Base-by-base conservation (phyloP, 371 early-diverging fungal species). In the Coemansia sp. region DNA sequence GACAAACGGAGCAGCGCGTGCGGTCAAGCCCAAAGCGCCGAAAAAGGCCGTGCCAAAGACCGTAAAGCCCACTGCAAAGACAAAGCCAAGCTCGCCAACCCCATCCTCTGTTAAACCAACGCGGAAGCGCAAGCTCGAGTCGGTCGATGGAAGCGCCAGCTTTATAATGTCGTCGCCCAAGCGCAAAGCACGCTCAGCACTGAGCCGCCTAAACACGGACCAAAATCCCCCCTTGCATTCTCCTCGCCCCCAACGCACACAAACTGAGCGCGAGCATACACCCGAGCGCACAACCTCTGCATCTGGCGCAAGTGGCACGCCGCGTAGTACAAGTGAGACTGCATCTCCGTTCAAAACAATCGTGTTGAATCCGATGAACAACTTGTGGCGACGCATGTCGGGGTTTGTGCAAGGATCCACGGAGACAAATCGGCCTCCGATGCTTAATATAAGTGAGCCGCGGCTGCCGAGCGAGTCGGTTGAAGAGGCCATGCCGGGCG, bases 121-220 rank as follows among this genome's bases (percentile, higher is more conserved):
- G 56, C 56, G 62, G 48, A 62, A 62, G 37, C 62, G 62, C 51
- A 62, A 62, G 51, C 51, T 62, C n/a, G 48, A 25, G 28, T 25
- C 23, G 14, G 26, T 14, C 48, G 51, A 50, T n/a, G 14, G 9
- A 8, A 23, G 37, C 2, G 81, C 28, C 28, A 62, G 60, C 44
- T 80, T 80, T 50, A 80, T 80, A 25, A 80, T 80, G 80, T 80
- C 80, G 14, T 80, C 80, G 53, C 82, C 80, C 12, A 74, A 82
- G 20, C 80, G 80, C 64, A 78, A 80, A 60, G 61, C 70, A 12
- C 65, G 67, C 40, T 61, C 69, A 51, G 54, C 71, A 1, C 53
- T 68, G 37, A 16, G 33, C 39, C 48, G 69, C 54, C 40, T 67
- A 6, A 6, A 6, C 30, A n/a, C 20, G 11, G 18, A n/a, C 56